Percentiles rank a stretch among this genome's conserved stretches.
phyloP scores from a whole-genome alignment of 805 yeast species.

The Geotrichum ghanense region DNA sequence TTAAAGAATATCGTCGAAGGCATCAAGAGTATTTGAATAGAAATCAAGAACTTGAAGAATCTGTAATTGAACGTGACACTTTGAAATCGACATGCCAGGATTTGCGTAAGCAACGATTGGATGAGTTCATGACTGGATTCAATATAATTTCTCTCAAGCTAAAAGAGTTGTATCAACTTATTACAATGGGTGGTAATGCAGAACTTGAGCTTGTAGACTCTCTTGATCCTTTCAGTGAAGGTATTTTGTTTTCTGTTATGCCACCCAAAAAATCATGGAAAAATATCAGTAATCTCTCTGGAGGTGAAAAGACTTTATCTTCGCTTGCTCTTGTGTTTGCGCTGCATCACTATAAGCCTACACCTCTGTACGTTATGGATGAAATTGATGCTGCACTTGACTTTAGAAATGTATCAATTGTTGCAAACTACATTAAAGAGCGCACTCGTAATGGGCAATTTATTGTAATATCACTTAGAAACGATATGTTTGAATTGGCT shows the following conservation, averaged over 20 bases:
- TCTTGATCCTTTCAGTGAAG: conserved; percentile 96
- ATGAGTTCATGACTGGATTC: conserved; percentile 92
- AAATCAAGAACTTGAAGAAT: conserved; percentile 51
- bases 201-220: conserved; percentile 92
- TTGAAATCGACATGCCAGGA: conserved; percentile 53
- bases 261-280: conserved; percentile 99
- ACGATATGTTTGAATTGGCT: conserved; percentile 96
- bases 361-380: conserved; percentile 97
- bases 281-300: conserved; percentile 86
- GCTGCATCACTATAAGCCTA: conserved; percentile 88
- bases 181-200: conserved; percentile 99
- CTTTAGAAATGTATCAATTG: conserved; percentile 92
- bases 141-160: conserved; percentile 72
- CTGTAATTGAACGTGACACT: conserved; percentile 56
- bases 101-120: conserved; percentile 59
- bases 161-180: conserved; percentile 96
- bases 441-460: conserved; percentile 95
- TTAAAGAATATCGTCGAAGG: conserved; percentile 66
- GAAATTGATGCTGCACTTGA: conserved; percentile 98
- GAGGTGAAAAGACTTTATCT: conserved; percentile 95
- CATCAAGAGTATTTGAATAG: conserved; percentile 53
- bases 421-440: conserved; percentile 93
- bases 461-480: conserved; percentile 86
- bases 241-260: conserved; percentile 93
- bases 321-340: conserved; percentile 95